These are phyloP conservation scores for Aspergillus neotritici DNA, from an alignment of 2,329 filamentous ascomycete genomes.

Conservation along the genomic window DNA sequence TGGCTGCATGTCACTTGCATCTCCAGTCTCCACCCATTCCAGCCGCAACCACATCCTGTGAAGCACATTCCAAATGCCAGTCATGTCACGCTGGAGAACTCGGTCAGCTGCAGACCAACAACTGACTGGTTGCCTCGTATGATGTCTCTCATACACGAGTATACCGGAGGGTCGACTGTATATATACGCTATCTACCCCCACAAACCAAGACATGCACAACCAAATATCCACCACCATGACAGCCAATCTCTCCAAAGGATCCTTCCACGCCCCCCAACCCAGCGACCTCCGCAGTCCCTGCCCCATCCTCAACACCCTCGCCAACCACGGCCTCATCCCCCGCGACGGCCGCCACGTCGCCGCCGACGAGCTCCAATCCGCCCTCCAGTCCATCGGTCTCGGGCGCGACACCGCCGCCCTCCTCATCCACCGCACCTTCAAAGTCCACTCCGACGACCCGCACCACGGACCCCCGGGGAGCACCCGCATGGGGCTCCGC, in stretches of 20 bases:
- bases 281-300: constrained; percentile 11
- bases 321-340: constrained; percentile 15
- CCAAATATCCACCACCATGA: neutral
- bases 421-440: constrained; percentile 9
- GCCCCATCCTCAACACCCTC: constrained; percentile 13
- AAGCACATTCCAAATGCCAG: no score
- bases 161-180: no score
- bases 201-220: neutral
- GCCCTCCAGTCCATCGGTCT: constrained; percentile 9
- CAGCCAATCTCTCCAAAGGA: neutral
- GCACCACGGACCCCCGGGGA: constrained; percentile 1
- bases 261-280: constrained; percentile 4
- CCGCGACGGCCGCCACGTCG: constrained; percentile 12
- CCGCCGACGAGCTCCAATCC: constrained; percentile 6
- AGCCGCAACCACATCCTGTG: no score
- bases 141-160: no score
- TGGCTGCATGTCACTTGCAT: no score
- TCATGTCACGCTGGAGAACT: no score
- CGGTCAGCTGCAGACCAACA: no score
- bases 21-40: no score
- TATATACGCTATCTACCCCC: no score
- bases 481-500: constrained; percentile 7
- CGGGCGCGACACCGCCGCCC: constrained; percentile 1
- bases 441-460: constrained; percentile 12
- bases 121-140: neutral